phyloP scores from a whole-genome alignment of 495 filamentous ascomycete genomes.

The Podospora australis region DNA sequence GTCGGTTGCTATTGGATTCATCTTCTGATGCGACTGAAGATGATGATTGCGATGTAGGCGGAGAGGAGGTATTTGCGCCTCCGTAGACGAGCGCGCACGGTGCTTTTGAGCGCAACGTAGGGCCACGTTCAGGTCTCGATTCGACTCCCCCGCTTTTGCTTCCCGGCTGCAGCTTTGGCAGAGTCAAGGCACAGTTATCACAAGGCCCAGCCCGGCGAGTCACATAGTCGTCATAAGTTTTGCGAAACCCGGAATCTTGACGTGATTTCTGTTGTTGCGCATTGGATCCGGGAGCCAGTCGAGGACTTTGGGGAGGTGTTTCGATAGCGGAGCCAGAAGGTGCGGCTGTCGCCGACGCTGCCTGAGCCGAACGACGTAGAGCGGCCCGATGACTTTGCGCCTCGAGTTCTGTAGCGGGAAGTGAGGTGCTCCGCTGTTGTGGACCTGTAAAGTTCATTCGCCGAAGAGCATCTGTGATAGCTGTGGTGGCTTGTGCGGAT shows the following conservation, averaged over 20 bases:
- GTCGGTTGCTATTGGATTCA: constrained; percentile 19
- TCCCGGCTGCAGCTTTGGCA: constrained; percentile 46
- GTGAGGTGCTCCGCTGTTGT: constrained; percentile 32
- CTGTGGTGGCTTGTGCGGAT: constrained; percentile 24
- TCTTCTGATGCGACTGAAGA: constrained; percentile 43
- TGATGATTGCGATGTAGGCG: constrained; percentile 38
- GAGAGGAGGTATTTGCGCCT: constrained; percentile 30
- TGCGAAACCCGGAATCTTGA: constrained; percentile 45
- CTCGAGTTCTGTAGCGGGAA: constrained; percentile 34
- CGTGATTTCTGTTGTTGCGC: constrained; percentile 22
- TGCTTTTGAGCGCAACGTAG: constrained; percentile 41
- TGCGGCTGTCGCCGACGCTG: too few species aligned
- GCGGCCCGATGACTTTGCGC: constrained; percentile 35
- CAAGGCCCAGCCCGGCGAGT: constrained; percentile 49
- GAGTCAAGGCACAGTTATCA: constrained; percentile 55
- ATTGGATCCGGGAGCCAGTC: constrained; percentile 28
- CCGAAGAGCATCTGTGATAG: constrained; percentile 35
- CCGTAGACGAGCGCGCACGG: constrained; percentile 44
- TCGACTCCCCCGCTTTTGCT: constrained; percentile 24
- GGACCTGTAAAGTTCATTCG: constrained; percentile 31
- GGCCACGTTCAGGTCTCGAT: constrained; percentile 27
- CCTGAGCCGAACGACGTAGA: constrained; percentile 26
- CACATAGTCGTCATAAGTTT: constrained; percentile 52
- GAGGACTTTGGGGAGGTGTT: constrained; percentile 59
- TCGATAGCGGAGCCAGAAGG: constrained; percentile 39